Evolutionary conservation across 805 yeast species (phyloP), one percentile per base, ranked within the genome.

Genomic region (Starmerella lactis-condensi): DNA sequence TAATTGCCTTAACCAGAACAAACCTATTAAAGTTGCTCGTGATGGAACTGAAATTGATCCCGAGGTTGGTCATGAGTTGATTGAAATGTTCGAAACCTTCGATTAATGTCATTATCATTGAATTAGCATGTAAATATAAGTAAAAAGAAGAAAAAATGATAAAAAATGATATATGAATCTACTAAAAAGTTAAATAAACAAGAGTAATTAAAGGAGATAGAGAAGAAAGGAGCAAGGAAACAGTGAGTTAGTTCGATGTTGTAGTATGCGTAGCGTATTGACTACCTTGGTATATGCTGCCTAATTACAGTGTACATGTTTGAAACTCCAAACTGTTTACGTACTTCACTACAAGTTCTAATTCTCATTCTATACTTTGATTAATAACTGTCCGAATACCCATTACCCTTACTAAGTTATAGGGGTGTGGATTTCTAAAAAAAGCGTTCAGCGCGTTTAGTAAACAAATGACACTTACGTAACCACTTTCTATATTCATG

Each of bases 401-500:
- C n/a, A n/a, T n/a, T n/a, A n/a, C n/a, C n/a, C n/a, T n/a, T n/a
- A 22, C 13, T 11, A 18, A 13, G 5, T n/a, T 10, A 18, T 12
- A 23, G 24, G 11, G 9, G 3, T 17, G 10, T 28, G 16, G 14
- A 3, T 27, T 25, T 29, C 30, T 36, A 51, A 42, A 52, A 32
- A 31, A 50, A 53, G 26, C 50, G 41, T 36, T 52, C 45, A 18
- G 47, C 36, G 42, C 44, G 47, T 32, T 43, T 43, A 22, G 36
- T 70, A 61, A 75, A 89, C 22, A 93, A 82, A 47, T 79, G 75
- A 49, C 93, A 78, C 54, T 89, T 96, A 48, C 96, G 70, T 47
- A 89, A 63, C 98, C 98, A 89, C 53, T 78, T 89, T 57, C 82
- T 76, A 57, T 89, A 89, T 42, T 71, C 83, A 44, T 69, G 68